Base-by-base conservation (phyloP, 768 basidiomycete species). In the Cyathus striatus region DNA sequence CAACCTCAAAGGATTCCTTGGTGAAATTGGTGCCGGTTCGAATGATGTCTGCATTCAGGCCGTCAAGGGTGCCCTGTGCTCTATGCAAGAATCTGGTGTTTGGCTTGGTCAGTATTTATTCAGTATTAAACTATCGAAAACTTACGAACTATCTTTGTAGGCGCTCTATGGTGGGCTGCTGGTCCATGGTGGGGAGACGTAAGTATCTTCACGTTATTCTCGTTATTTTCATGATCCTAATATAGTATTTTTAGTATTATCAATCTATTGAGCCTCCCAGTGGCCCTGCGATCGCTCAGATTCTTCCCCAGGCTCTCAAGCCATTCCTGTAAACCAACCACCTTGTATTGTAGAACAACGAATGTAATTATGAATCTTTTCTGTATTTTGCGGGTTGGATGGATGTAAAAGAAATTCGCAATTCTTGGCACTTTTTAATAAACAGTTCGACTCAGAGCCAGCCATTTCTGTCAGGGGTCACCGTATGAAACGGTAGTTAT, bases 1-100 rank as follows among this genome's bases (percentile, higher is more conserved):
- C 63, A 73, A 73, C 56, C 54, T 79, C 51, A 81, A 79, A 63
- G 81, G 79, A 27, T 77, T 81, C 69, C 64, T 83, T 32, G 80
- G 81, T 30, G 81, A 83, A 54, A 72, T 81, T 27, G 79, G 80
- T 43, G 70, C 74, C 33, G 79, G 72, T 0, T 70, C 63, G 30
- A 74, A 73, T 44, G 54, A 62, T 13, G 54, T 44, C 13, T 77
- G 75, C 48, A 69, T 76, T 41, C 50, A 58, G 6, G 78, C 79
- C 30, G 63, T 81, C 18, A 63, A 72, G 45, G 73, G 79, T 33
- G 78, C 78, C 13, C 53, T 83, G 21, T 80, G 78, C 61, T 49
- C 67, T 42, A 73, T 83, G 77, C 81, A 81, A 54, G 60, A 72
- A 49, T 67, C 74, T 23, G 71, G 75, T 46, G 74, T 69, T n/a